phyloP scores from a whole-genome alignment of 805 yeast species.

The Nematodospora valgi region DNA sequence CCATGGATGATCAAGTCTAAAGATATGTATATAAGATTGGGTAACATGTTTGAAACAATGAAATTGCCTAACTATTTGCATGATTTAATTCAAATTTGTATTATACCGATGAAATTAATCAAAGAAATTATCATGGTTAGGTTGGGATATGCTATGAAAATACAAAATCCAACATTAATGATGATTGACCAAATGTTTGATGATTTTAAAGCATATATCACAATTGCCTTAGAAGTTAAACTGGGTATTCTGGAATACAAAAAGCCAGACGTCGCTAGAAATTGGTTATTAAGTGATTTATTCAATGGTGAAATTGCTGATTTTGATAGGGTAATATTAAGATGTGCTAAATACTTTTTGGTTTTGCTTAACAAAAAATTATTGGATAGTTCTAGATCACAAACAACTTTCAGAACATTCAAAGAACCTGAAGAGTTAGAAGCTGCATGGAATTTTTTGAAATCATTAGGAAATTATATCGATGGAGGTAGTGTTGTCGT shows the following conservation, averaged over 20 bases:
- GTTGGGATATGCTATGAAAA: conserved; percentile 69
- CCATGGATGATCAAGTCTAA: conserved; percentile 85
- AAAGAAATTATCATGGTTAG: conserved; percentile 76
- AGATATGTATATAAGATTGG: conserved; percentile 60
- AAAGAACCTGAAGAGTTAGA: conserved; percentile 91
- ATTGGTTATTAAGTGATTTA: conserved; percentile 69
- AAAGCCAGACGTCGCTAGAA: conserved; percentile 48
- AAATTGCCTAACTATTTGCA: conserved; percentile 74
- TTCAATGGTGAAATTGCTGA: conserved; percentile 51
- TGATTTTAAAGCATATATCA: conserved; percentile 75
- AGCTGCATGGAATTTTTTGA: conserved; percentile 74
- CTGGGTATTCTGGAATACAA: conserved; percentile 60
- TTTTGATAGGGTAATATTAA: conserved; percentile 64
- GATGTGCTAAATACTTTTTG: conserved; percentile 70
- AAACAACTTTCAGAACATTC: conserved; percentile 69
- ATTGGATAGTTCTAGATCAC: conserved; percentile 66
- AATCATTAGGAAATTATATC: conserved; percentile 70
- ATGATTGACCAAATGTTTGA: conserved; percentile 92
- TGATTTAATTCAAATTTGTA: conserved; percentile 58
- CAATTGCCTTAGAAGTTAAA: conserved; percentile 71
- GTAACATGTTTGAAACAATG: conserved; percentile 58
- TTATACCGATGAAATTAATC: conserved; percentile 76
- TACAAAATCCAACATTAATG: conserved; percentile 87
- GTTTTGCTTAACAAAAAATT: conserved; percentile 71
- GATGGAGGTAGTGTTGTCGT: conserved; percentile 80